Percentiles rank a stretch among this genome's conserved stretches.
phyloP scores from a whole-genome alignment of 2,329 filamentous ascomycete species.

The Sporothrix brunneoviolacea region DNA sequence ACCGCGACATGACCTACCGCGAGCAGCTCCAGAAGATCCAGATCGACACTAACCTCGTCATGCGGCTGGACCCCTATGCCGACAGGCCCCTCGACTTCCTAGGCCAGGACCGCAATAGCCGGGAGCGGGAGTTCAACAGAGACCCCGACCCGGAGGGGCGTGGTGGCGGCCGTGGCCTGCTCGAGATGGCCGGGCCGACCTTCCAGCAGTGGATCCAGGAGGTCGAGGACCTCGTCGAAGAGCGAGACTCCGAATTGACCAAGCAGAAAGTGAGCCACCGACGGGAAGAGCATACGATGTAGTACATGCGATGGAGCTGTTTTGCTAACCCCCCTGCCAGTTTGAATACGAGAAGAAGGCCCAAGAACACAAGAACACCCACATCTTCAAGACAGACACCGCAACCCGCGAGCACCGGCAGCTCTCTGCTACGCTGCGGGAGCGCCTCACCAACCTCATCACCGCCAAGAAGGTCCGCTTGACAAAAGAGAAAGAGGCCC shows the following conservation, averaged over 20 bases:
- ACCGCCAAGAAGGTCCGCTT: constrained; percentile 58
- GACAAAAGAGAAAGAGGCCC: constrained; percentile 59
- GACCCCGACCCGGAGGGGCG: constrained; percentile 29
- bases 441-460: constrained; percentile 61
- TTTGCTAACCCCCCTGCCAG: constrained; percentile 30
- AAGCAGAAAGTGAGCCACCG: constrained; percentile 59
- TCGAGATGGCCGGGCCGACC: constrained; percentile 72
- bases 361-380: constrained; percentile 51
- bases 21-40: constrained; percentile 90
- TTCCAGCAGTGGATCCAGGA: constrained; percentile 82
- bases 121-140: constrained; percentile 28
- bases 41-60: constrained; percentile 78
- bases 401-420: constrained; percentile 56
- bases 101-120: constrained; percentile 24
- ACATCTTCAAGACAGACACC: constrained; percentile 56
- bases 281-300: too few relatives aligned
- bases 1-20: constrained; percentile 77
- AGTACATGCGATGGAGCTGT: too few relatives aligned
- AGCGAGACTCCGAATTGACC: constrained; percentile 75
- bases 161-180: constrained; percentile 44
- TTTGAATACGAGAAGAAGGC: constrained; percentile 57
- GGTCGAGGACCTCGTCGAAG: constrained; percentile 81
- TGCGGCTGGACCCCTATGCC: constrained; percentile 75
- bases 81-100: constrained; percentile 36
- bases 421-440: constrained; percentile 54